A percentile compares a stretch with the other conserved stretches of the same genome.
These are phyloP conservation scores for Globisporangium takayamanum DNA, from an alignment of 352 stramenopile genomes.

Conservation along the genomic window DNA sequence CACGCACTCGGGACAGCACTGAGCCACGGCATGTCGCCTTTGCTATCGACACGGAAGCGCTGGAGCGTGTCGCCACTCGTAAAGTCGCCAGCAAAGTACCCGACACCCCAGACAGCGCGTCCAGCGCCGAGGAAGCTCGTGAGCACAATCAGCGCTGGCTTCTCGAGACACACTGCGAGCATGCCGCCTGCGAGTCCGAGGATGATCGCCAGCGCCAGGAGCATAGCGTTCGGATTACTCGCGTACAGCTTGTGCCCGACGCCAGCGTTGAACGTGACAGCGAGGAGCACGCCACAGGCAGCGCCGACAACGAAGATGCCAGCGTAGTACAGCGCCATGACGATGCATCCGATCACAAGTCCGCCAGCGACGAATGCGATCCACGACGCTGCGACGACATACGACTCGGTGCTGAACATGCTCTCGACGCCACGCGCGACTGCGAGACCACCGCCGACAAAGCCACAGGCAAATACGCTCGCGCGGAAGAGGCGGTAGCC, in stretches of 20 bases:
- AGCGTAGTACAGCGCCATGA: conserved; percentile 41
- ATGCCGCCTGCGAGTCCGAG: conserved; percentile 38
- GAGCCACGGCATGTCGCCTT: conserved; percentile 21
- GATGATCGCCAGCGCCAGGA: conserved; percentile 38
- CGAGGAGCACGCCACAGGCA: conserved; percentile 46
- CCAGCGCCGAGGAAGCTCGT: conserved; percentile 43
- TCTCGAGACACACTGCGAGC: conserved; percentile 48
- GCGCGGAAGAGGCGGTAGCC: conserved; percentile 61
- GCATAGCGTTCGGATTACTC: conserved; percentile 39
- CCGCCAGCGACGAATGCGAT: conserved; percentile 62
- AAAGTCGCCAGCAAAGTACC: conserved; percentile 58
- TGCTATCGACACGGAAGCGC: conserved; percentile 23
- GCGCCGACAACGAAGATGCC: conserved; percentile 56
- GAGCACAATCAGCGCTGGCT: conserved; percentile 36
- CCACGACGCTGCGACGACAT: conserved; percentile 53
- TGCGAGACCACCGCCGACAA: conserved; percentile 46
- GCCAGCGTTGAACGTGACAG: conserved; percentile 48
- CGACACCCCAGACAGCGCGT: conserved; percentile 45
- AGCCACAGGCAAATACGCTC: conserved; percentile 52
- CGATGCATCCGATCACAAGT: conserved; percentile 38
- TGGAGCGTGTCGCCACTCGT: conserved; percentile 45
- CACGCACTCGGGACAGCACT: conserved; percentile 42
- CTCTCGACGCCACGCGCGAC: conserved; percentile 44
- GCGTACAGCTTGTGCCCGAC: conserved; percentile 53
- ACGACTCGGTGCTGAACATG: conserved; percentile 44